Base-by-base conservation (phyloP, 192 early-diverging fungal species). In the Endogone sp. region DNA sequence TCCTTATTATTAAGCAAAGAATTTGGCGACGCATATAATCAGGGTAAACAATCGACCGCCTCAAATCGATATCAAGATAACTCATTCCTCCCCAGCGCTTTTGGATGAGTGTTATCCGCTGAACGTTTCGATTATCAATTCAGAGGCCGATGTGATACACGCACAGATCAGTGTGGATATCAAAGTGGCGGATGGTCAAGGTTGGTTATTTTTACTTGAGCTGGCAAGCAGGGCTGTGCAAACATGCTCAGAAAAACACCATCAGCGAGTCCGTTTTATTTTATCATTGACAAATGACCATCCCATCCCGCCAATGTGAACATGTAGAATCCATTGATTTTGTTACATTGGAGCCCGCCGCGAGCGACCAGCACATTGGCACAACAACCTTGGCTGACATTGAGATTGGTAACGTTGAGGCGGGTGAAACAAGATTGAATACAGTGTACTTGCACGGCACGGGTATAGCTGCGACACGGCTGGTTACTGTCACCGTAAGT, bases 81-180 rank as follows among this genome's bases (percentile, higher is more conserved):
- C 73, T 1, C 85, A 91, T 63, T 66, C 66, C 24, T 73, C 90
- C 2, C 90, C 91, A 21, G 87, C 86, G 2, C 71, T 88, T n/a
- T 64, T 93, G 62, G 88, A 93, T 63, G 90, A 92, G 65, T 71
- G 81, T 20, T 89, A 86, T 66, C 81, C 80, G 20, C 68, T 93
- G 13, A 71, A 72, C 29, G 70, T 93, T n/a, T 83, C 74, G n/a
- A 66, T 92, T 3, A 74, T 74, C 20, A 93, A 91, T 71, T 78
- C 84, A 10, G 92, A 93, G 67, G 24, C 57, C 2, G 82, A 86
- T 25, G 68, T 83, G 9, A 76, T 93, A 11, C 73, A 87, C 54
- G 89, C 81, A 16, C 76, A 77, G 29, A 65, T 91, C 54, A 79
- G 85, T 58, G 81, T 89, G 16, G 89, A 89, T 31, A 82, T 92